These are phyloP conservation scores for Pythium catenulatum DNA, from an alignment of 352 stramenopile species.

Conservation along the genomic window DNA sequence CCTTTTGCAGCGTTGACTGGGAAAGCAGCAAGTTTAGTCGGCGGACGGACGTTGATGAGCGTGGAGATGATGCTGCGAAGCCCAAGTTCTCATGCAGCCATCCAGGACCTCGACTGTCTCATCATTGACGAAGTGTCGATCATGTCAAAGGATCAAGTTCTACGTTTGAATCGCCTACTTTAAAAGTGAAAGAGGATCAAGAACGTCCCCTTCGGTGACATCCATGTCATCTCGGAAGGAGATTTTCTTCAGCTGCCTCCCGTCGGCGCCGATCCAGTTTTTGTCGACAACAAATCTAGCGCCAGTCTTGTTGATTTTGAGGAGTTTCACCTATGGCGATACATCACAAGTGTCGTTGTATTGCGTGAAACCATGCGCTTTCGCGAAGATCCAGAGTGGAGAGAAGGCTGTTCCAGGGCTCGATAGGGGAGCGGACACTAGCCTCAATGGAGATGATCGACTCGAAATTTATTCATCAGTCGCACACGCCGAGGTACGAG, in stretches of 20 bases:
- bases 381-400: conserved; percentile 57
- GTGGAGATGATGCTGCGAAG: conserved; percentile 1
- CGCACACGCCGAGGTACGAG: too few relatives aligned
- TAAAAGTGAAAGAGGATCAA: neutral
- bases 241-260: neutral
- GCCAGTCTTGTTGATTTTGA: neutral
- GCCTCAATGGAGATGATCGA: conserved; percentile 56
- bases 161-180: neutral
- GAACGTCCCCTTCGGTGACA: neutral
- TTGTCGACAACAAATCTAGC: neutral
- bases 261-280: neutral
- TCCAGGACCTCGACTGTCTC: conserved; percentile 22
- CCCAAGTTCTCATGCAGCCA: neutral
- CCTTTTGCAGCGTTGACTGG: conserved; percentile 18
- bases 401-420: conserved; percentile 49
- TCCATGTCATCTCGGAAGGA: neutral
- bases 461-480: conserved; percentile 28
- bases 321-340: neutral
- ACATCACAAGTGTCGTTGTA: conserved; percentile 5
- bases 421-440: conserved; percentile 48
- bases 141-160: conserved; percentile 9
- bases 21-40: conserved; percentile 38
- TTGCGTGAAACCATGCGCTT: conserved; percentile 56
- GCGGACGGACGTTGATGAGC: neutral
- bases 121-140: conserved; percentile 37